These are phyloP conservation scores for Bacterosira constricta DNA, from an alignment of 108 stramenopile genomes.

Conservation along the genomic window DNA sequence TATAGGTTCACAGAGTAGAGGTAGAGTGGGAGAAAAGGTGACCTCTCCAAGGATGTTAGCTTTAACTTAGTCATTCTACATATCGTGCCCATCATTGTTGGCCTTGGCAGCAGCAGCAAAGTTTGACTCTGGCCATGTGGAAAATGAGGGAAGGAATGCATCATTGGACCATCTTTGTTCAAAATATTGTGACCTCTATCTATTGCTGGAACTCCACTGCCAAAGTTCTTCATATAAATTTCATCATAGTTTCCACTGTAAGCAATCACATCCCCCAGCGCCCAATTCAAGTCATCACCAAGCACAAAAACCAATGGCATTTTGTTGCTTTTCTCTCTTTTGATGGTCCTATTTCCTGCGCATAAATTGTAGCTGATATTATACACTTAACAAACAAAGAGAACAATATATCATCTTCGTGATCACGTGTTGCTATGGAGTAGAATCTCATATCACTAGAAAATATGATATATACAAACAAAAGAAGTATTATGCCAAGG, in stretches of 20 bases:
- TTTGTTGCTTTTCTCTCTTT: not conserved
- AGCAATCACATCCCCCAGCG: no score
- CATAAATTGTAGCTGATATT: slow-evolving; percentile 42
- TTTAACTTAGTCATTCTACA: no score
- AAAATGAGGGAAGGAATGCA: no score
- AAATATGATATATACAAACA: not conserved
- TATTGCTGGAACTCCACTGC: not conserved
- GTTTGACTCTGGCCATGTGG: no score
- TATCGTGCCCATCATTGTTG: no score
- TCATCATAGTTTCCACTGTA: slow-evolving; percentile 13
- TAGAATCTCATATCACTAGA: slow-evolving; percentile 20
- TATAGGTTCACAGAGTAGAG: no score
- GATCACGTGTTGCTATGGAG: slow-evolving; percentile 50
- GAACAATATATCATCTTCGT: slow-evolving; percentile 50
- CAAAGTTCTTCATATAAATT: not conserved
- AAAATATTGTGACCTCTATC: slow-evolving; percentile 9
- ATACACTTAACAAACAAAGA: slow-evolving; percentile 56
- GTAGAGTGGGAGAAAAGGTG: no score
- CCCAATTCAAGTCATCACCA: slow-evolving; percentile 22
- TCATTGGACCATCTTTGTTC: no score
- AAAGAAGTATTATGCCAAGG: slow-evolving; percentile 38
- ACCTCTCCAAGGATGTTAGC: no score
- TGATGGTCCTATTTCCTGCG: slow-evolving; percentile 55
- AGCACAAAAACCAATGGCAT: slow-evolving; percentile 48
- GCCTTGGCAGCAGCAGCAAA: no score